Evolutionary conservation across 257 asterid genomes (phyloP).

Genomic region (Cinchona pubescens): DNA sequence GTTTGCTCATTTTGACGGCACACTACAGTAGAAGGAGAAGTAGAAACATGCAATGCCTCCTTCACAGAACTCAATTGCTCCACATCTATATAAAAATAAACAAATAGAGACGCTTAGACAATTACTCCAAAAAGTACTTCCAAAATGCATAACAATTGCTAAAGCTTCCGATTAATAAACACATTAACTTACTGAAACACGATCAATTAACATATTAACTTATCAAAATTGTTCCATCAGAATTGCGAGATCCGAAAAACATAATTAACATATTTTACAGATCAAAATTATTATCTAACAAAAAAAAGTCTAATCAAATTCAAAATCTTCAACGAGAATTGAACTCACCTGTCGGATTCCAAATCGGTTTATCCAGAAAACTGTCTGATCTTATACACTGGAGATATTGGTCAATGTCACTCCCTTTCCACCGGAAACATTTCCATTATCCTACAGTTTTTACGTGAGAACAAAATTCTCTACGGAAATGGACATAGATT

Average conservation of each 20-base stretch:
- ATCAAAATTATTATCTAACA: no score
- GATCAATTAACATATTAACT: not conserved
- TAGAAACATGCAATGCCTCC: conserved; percentile 80
- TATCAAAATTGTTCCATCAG: no score
- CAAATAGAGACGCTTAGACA: not conserved
- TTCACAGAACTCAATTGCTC: conserved; percentile 68
- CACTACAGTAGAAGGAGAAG: conserved; percentile 49
- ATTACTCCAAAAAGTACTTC: not conserved
- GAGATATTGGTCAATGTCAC: conserved; percentile 37
- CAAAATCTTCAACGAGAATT: not conserved
- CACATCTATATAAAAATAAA: conserved; percentile 37
- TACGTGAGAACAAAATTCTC: conserved; percentile 3
- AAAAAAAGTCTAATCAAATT: no score
- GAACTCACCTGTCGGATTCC: conserved; percentile 74
- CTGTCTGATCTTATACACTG: conserved; percentile 42
- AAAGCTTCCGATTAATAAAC: not conserved
- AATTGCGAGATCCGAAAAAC: no score
- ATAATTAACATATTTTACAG: no score
- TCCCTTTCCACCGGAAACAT: conserved; percentile 19
- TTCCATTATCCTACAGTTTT: conserved; percentile 34
- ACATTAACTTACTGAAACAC: not conserved
- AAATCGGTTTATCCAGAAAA: conserved; percentile 41
- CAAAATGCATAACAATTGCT: not conserved
- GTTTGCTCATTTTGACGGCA: conserved; percentile 81
- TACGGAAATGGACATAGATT: no score